A percentile compares a stretch with the other conserved stretches of the same genome.
Evolutionary conservation across 345 rosid genomes (phyloP).

Genomic region (Eucalyptus sp.): DNA sequence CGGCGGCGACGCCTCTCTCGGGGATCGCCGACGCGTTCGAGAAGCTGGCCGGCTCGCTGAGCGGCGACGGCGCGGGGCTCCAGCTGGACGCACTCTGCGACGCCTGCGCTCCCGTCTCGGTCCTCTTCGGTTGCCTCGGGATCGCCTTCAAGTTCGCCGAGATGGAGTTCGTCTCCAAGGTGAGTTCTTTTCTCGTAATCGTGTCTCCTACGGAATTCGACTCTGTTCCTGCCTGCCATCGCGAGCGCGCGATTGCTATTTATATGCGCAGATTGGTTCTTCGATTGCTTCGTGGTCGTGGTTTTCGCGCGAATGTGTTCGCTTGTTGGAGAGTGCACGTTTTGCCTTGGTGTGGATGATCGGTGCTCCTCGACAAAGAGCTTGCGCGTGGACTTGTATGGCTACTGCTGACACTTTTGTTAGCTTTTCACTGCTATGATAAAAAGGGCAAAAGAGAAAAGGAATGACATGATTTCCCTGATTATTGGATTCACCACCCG

Average conservation of each 20-base stretch:
- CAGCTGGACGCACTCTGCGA: conserved; percentile 7
- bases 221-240: not conserved
- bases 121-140: conserved; percentile 7
- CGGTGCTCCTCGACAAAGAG: not conserved
- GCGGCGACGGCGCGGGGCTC: conserved; percentile 3
- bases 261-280: not conserved
- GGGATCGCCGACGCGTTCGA: conserved; percentile 54
- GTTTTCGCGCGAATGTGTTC: not conserved
- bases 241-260: not conserved
- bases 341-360: not conserved
- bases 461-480: not conserved
- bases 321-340: not conserved
- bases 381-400: not conserved
- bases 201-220: not conserved
- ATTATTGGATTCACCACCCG: not conserved
- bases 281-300: not conserved
- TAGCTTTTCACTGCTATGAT: not conserved
- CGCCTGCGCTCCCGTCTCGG: conserved; percentile 4
- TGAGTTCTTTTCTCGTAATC: conserved; percentile 17
- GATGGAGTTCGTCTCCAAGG: conserved; percentile 3
- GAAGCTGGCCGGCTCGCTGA: conserved; percentile 35
- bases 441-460: not conserved
- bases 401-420: not conserved
- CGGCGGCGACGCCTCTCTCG: conserved; percentile 18
- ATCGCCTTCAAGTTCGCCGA: conserved; percentile 10